A percentile compares a stretch with the other conserved stretches of the same genome.
Conservation (phyloP, 1,139 yeast genomes). For the Groenewaldozyma auringiensis region DNA sequence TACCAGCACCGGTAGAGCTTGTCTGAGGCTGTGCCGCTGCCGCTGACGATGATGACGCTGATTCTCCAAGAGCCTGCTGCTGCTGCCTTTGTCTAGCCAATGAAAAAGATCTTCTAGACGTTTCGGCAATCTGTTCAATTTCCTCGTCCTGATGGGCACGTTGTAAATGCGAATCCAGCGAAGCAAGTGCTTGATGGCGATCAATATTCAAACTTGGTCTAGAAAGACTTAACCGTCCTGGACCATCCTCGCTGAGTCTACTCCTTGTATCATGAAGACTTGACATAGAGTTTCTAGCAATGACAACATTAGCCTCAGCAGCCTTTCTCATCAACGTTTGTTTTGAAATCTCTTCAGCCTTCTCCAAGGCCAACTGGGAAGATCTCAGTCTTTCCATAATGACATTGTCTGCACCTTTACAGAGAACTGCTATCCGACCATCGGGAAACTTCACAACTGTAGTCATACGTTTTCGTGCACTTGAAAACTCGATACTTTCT, state of each 20-base stretch:
- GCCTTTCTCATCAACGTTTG: constrained; percentile 58
- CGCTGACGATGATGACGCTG: constrained; percentile 1
- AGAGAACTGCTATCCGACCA: constrained; percentile 64
- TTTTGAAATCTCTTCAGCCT: constrained; percentile 55
- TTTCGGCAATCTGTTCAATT: constrained; percentile 49
- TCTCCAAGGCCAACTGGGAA: constrained; percentile 48
- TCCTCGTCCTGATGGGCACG: constrained; percentile 44
- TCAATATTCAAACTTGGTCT: constrained; percentile 25
- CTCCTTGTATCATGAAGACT: constrained; percentile 5
- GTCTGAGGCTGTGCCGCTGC: constrained; percentile 5
- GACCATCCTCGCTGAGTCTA: constrained; percentile 9
- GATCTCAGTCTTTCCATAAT: constrained; percentile 67
- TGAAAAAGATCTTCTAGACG: constrained; percentile 58
- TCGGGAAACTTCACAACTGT: constrained; percentile 75
- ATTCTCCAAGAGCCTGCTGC: constrained; percentile 4
- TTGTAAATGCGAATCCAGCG: constrained; percentile 51
- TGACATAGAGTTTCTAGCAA: constrained; percentile 35
- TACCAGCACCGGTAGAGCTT: constrained; percentile 10
- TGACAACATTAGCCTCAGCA: constrained; percentile 73
- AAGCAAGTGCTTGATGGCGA: constrained; percentile 23
- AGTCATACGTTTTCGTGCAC: constrained; percentile 91
- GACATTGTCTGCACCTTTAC: constrained; percentile 97
- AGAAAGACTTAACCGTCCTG: constrained; percentile 15
- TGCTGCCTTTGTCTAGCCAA: constrained; percentile 46
- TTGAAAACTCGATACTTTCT: constrained; percentile 78